phyloP scores from a whole-genome alignment of 1,139 yeast species.

The Saccharomycopsis hybrid region DNA sequence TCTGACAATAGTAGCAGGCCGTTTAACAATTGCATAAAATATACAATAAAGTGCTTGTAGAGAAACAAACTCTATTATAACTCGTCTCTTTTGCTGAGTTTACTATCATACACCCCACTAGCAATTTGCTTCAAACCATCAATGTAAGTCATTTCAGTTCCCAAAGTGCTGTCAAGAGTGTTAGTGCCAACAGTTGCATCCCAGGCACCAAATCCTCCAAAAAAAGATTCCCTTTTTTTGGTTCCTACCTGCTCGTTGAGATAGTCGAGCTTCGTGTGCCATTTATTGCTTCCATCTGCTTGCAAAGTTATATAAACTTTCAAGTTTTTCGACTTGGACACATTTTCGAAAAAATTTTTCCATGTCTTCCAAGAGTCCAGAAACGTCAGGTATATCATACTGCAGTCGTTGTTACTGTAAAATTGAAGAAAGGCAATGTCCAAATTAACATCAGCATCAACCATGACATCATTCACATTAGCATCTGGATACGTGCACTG shows the following conservation, averaged over 20 bases:
- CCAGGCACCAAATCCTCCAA: conserved; percentile 18
- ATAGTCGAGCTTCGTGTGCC: conserved; percentile 7
- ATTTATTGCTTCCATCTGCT: conserved; percentile 7
- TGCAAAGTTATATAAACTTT: conserved; percentile 16
- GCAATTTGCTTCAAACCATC: conserved; percentile 17
- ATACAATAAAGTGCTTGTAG: background rate
- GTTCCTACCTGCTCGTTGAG: conserved; percentile 5
- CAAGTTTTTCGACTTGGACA: conserved; percentile 3
- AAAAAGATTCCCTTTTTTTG: conserved; percentile 1
- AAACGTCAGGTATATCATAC: conserved; percentile 5
- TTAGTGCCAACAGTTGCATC: conserved; percentile 17
- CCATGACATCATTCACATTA: conserved; percentile 62
- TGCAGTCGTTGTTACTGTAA: conserved; percentile 17
- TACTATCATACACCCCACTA: conserved; percentile 9
- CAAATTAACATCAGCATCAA: conserved; percentile 27
- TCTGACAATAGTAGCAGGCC: too few relatives aligned
- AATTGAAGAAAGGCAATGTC: conserved; percentile 19
- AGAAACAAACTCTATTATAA: conserved; percentile 4
- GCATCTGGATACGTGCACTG: conserved; percentile 94
- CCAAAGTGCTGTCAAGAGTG: conserved; percentile 11
- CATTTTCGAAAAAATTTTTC: conserved; percentile 6
- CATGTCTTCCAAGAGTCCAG: conserved; percentile 11
- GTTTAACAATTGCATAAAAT: too few relatives aligned
- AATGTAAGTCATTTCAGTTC: conserved; percentile 9
- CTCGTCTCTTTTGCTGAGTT: conserved; percentile 17